Base-by-base conservation (phyloP, 352 stramenopile species). In the Pythium dissotocum region DNA sequence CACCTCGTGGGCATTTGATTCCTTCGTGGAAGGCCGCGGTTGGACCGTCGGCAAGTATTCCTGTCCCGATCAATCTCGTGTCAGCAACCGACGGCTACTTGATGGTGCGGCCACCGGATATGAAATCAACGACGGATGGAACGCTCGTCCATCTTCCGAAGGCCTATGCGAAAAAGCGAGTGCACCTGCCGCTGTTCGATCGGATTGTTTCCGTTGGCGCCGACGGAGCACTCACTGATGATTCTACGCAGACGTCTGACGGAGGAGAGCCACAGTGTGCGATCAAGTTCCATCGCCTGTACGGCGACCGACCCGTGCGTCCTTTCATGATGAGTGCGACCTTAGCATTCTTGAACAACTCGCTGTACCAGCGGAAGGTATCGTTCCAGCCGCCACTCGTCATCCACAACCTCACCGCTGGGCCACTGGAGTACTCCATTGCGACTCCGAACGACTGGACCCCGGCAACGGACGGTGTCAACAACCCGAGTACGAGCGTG, bases 231-330 rank as follows among this genome's bases (percentile, higher is more conserved):
- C 24, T 49, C 3, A 52, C 12, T 7, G 57, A 71, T 13, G 69
- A 56, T 38, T 58, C 61, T 2, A 48, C 16, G 8, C 38, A 61
- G 16, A 32, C 56, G 3, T 12, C 4, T 16, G 58, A 65, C n/a
- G 46, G 46, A 56, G 75, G 59, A 40, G 75, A 65, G 60, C 67
- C 64, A 10, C 61, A 67, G 13, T 83, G 77, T 36, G 79, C 76
- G 6, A 84, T 94, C 71, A 95, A 92, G 58, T 95, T 95, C 48
- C 83, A 88, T 65, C 79, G 87, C 52, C 64, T 95, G 33, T 85
- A 88, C 46, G 87, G 79, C 30, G 80, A 95, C 65, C 83, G 85
- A 6, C 85, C 87, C 8, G 87, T 94, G 30, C 82, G 87, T 59
- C 87, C 87, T 42, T 93, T 94, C 60, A 88, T 92, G 77, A 87